Conservation (phyloP, 2,329 filamentous ascomycete species). For the Triangularia setosa region DNA sequence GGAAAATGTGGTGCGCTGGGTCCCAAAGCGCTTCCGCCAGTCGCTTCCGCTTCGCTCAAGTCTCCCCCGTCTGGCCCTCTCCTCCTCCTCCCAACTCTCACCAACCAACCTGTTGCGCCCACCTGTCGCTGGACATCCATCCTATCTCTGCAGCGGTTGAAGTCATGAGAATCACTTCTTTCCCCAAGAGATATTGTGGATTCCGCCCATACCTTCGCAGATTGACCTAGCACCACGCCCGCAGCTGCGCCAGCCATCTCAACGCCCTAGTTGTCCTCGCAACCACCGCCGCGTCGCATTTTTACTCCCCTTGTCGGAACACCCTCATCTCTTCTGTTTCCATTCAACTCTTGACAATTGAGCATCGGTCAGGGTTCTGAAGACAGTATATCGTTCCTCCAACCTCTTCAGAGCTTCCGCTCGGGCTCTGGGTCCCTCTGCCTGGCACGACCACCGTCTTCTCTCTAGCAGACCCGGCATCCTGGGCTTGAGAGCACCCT, state of each 20-base stretch:
- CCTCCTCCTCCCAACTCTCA: conserved; percentile 18
- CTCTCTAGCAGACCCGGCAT: neutral
- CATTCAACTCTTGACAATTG: conserved; percentile 13
- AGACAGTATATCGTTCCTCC: neutral
- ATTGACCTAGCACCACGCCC: conserved; percentile 15
- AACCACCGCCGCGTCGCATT: neutral
- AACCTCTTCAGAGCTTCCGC: neutral
- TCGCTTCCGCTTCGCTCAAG: conserved; percentile 2
- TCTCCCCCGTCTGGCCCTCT: conserved; percentile 13
- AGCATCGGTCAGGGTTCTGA: neutral
- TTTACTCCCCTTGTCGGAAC: neutral
- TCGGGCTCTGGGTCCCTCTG: neutral
- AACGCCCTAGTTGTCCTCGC: conserved; percentile 2
- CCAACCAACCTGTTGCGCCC: conserved; percentile 13
- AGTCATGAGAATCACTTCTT: conserved; percentile 22
- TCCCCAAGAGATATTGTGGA: conserved; percentile 16
- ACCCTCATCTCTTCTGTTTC: neutral
- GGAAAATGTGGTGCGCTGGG: conserved; percentile 16
- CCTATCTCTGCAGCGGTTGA: conserved; percentile 1
- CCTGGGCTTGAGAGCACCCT: neutral
- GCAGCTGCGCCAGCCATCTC: neutral
- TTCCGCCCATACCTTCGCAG: conserved; percentile 15
- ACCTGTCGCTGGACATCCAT: conserved; percentile 8
- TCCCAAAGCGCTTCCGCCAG: conserved; percentile 20
- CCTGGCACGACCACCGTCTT: neutral